phyloP scores from a whole-genome alignment of 2,329 filamentous ascomycete species.

The Clarireedia homoeocarpa region DNA sequence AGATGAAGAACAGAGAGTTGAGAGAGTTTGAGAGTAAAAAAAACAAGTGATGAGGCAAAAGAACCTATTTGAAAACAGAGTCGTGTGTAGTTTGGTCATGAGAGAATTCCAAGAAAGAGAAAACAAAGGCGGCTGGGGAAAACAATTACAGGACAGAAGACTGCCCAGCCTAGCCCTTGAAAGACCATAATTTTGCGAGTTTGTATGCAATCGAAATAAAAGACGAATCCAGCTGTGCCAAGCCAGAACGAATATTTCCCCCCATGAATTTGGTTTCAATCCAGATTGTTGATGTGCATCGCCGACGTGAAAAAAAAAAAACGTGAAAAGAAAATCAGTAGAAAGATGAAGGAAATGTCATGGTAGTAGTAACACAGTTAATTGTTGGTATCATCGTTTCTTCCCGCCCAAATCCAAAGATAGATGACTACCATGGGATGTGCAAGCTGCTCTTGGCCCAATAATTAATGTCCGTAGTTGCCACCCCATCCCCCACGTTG shows the following conservation, averaged over 20 bases:
- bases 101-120: neutral
- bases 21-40: neutral
- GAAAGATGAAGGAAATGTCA: constrained; percentile 4
- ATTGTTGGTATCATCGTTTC: constrained; percentile 5
- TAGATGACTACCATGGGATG: constrained; percentile 2
- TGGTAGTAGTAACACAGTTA: constrained; percentile 8
- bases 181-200: neutral
- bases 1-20: neutral
- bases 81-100: neutral
- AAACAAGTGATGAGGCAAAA: too few relatives aligned
- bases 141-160: neutral
- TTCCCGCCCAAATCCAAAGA: neutral
- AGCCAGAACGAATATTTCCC: neutral
- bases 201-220: constrained; percentile 1
- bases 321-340: constrained; percentile 5
- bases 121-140: neutral
- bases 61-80: constrained; percentile 14
- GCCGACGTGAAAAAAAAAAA: neutral
- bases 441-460: neutral
- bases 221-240: constrained; percentile 4
- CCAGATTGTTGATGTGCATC: constrained; percentile 6
- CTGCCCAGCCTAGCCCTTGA: neutral
- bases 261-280: constrained; percentile 5
- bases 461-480: constrained; percentile 31
- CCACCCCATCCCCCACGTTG: constrained; percentile 41